Percentiles rank a stretch among this genome's conserved stretches.
Evolutionary conservation across 2,329 filamentous ascomycete species (phyloP).

Genomic region (Aspergillus glaucus): DNA sequence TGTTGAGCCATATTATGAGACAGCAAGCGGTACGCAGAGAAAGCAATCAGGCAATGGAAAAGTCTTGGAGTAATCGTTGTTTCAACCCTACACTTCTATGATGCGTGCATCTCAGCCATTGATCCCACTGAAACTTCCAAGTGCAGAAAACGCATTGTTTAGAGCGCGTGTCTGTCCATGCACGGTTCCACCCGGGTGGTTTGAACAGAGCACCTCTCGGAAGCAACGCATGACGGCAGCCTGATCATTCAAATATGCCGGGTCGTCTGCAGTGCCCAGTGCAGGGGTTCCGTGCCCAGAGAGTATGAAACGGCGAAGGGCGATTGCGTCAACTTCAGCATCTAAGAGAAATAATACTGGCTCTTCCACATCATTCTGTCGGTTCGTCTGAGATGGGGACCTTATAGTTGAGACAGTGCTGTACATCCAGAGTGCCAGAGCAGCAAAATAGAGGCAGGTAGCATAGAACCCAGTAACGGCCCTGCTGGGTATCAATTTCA

Average conservation of each 20-base stretch:
- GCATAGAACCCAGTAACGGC: conserved; percentile 61
- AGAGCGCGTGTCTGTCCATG: background rate
- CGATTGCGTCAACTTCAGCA: background rate
- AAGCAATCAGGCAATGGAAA: too few species aligned
- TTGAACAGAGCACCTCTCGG: background rate
- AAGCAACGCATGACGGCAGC: background rate
- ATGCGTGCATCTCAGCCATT: too few species aligned
- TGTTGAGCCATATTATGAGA: too few species aligned
- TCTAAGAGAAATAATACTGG: background rate
- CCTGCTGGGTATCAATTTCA: conserved; percentile 48
- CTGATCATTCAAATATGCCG: conserved; percentile 18
- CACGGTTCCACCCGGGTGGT: background rate
- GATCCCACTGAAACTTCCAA: background rate
- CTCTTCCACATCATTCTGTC: background rate
- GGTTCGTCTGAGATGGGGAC: background rate
- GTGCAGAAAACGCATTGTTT: background rate
- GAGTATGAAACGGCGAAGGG: background rate
- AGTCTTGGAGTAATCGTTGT: too few species aligned
- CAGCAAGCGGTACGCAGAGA: too few species aligned
- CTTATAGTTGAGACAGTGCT: conserved; percentile 51
- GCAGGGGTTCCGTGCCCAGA: background rate
- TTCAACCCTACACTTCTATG: too few species aligned
- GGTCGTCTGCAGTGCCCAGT: conserved; percentile 13
- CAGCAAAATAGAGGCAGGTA: conserved; percentile 63
- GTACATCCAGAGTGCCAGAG: conserved; percentile 63